phyloP scores from a whole-genome alignment of 192 early-diverging fungal species.

The Entophlyctis helioformis region DNA sequence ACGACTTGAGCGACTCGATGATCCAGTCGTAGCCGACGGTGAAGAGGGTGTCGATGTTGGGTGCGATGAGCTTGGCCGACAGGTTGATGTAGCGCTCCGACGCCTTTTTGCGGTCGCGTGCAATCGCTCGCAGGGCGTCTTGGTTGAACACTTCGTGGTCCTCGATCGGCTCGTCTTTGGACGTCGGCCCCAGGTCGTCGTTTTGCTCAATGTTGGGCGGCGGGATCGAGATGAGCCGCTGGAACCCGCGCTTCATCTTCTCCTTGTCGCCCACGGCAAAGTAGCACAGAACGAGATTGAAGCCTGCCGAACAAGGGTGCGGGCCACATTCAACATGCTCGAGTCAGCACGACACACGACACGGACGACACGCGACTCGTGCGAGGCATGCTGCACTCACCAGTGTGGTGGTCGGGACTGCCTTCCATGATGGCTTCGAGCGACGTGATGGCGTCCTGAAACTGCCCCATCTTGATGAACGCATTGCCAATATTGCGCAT shows the following conservation, averaged over 20 bases:
- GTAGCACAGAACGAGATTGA: constrained; percentile 50
- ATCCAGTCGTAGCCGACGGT: constrained; percentile 40
- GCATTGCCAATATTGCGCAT: constrained; percentile 50
- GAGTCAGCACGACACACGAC: no score
- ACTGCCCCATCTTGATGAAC: constrained; percentile 43
- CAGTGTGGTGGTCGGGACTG: constrained; percentile 39
- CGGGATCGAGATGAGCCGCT: constrained; percentile 31
- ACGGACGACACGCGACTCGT: no score
- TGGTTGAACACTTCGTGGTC: constrained; percentile 49
- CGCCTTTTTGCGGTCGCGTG: constrained; percentile 25
- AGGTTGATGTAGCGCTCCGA: constrained; percentile 36
- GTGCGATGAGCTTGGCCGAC: constrained; percentile 40
- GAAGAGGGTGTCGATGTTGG: constrained; percentile 27
- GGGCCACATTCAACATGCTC: no score
- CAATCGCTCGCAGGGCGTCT: constrained; percentile 35
- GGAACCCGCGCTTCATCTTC: constrained; percentile 37
- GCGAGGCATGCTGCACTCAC: constrained; percentile 2
- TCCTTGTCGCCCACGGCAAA: constrained; percentile 50
- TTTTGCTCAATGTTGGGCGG: constrained; percentile 27
- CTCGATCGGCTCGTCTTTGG: constrained; percentile 35
- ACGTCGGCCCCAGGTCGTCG: constrained; percentile 23
- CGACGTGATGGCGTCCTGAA: constrained; percentile 46
- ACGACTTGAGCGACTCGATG: constrained; percentile 34
- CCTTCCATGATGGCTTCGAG: constrained; percentile 49
- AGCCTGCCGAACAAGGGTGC: constrained; percentile 12